Evolutionary conservation across 2,329 filamentous ascomycete genomes (phyloP).

Genomic region (Epichloe glyceriae): DNA sequence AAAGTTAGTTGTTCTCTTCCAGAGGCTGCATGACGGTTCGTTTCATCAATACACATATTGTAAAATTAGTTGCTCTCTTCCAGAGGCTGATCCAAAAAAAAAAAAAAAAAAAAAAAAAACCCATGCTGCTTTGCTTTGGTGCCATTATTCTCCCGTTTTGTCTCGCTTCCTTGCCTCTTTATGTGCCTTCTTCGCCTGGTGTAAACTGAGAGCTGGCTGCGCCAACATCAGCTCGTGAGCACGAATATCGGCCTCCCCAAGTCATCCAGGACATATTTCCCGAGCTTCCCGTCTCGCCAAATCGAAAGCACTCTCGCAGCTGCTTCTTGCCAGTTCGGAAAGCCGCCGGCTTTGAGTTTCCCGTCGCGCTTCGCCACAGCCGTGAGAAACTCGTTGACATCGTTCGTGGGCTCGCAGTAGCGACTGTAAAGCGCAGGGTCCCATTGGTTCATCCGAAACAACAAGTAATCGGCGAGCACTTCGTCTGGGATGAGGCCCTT

Average conservation of each 20-base stretch:
- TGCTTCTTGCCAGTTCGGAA: slow-evolving; percentile 56
- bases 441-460: slow-evolving; percentile 67
- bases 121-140: background rate
- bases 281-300: slow-evolving; percentile 68
- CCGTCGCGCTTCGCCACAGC: slow-evolving; percentile 63
- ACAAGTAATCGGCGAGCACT: slow-evolving; percentile 77
- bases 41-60: background rate
- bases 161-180: slow-evolving; percentile 44
- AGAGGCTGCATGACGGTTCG: background rate
- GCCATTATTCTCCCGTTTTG: slow-evolving; percentile 7
- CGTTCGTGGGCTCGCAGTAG: slow-evolving; percentile 66
- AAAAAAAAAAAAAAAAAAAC: too few species aligned
- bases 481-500: slow-evolving; percentile 69
- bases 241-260: slow-evolving; percentile 46
- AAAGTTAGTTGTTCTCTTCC: background rate
- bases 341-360: slow-evolving; percentile 59
- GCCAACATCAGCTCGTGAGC: slow-evolving; percentile 32
- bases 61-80: background rate
- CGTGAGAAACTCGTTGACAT: slow-evolving; percentile 59
- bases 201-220: slow-evolving; percentile 45
- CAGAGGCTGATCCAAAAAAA: background rate
- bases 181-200: slow-evolving; percentile 53
- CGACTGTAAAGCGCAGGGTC: slow-evolving; percentile 48
- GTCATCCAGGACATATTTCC: slow-evolving; percentile 67
- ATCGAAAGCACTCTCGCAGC: slow-evolving; percentile 70